phyloP scores from a whole-genome alignment of 805 yeast species.

The Candida sphagnicola region DNA sequence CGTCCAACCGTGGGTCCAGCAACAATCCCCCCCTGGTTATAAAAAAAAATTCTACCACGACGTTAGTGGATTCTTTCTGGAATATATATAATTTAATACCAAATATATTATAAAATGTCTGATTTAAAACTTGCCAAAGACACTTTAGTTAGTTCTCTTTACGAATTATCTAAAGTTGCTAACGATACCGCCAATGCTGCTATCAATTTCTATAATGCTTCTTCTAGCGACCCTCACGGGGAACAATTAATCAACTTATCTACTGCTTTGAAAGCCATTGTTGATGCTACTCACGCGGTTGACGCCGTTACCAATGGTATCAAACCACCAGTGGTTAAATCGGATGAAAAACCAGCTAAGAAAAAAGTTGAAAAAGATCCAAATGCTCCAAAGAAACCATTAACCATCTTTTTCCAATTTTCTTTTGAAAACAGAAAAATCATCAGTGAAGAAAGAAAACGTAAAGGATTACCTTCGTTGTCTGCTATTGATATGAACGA shows the following conservation, averaged over 20 bases:
- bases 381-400: conserved; percentile 92
- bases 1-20: too few species aligned
- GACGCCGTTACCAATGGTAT: conserved; percentile 10
- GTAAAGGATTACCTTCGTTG: conserved; percentile 54
- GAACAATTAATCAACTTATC: conserved; percentile 36
- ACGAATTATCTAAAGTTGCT: conserved; percentile 83
- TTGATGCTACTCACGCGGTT: conserved; percentile 15
- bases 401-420: conserved; percentile 79
- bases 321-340: conserved; percentile 9
- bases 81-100: not conserved
- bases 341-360: conserved; percentile 45
- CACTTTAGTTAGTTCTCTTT: conserved; percentile 62
- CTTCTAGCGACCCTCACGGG: conserved; percentile 37
- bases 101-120: conserved; percentile 10
- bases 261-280: conserved; percentile 33
- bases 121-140: conserved; percentile 21
- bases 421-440: conserved; percentile 69
- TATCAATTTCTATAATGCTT: conserved; percentile 65
- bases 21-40: not conserved
- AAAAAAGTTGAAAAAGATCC: conserved; percentile 65
- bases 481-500: conserved; percentile 76
- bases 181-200: conserved; percentile 79
- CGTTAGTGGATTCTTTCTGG: not conserved
- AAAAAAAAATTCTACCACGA: conserved; percentile 3
- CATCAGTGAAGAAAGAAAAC: conserved; percentile 64